These are phyloP conservation scores for Sphagnum tenellum DNA, from an alignment of 225 moss, liverwort and hornwort species.

Conservation along the genomic window DNA sequence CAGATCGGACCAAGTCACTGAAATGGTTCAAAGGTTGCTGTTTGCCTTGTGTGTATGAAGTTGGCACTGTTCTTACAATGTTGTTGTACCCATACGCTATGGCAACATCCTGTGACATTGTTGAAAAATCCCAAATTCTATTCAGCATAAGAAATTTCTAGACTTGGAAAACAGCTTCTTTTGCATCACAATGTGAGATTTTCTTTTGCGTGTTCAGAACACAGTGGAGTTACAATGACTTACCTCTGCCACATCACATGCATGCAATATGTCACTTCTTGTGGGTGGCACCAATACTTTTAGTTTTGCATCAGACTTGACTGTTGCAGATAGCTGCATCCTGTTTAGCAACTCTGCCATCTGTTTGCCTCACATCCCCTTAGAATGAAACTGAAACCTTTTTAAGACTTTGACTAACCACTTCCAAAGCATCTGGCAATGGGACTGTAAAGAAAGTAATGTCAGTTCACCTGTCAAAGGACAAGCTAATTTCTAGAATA, in stretches of 20 bases:
- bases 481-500: too few species aligned
- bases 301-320: constrained; percentile 34
- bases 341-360: constrained; percentile 58
- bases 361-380: constrained; percentile 13
- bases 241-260: constrained; percentile 95
- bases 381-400: too few species aligned
- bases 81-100: constrained; percentile 90
- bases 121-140: neutral
- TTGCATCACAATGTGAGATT: too few species aligned
- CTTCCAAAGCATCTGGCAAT: too few species aligned
- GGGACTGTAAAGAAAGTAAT: too few species aligned
- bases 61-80: constrained; percentile 62
- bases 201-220: too few species aligned
- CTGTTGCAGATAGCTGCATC: constrained; percentile 74
- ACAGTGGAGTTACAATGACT: constrained; percentile 1
- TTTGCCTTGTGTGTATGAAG: constrained; percentile 72
- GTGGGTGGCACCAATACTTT: constrained; percentile 79
- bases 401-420: too few species aligned
- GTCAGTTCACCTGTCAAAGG: too few species aligned
- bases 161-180: too few species aligned
- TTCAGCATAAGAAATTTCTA: neutral
- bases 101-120: constrained; percentile 72
- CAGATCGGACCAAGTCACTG: constrained; percentile 72
- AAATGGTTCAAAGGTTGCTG: constrained; percentile 86
- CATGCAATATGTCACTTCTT: constrained; percentile 86